phyloP scores from a whole-genome alignment of 2,329 filamentous ascomycete genomes.

The Dissoconium aciculare region DNA sequence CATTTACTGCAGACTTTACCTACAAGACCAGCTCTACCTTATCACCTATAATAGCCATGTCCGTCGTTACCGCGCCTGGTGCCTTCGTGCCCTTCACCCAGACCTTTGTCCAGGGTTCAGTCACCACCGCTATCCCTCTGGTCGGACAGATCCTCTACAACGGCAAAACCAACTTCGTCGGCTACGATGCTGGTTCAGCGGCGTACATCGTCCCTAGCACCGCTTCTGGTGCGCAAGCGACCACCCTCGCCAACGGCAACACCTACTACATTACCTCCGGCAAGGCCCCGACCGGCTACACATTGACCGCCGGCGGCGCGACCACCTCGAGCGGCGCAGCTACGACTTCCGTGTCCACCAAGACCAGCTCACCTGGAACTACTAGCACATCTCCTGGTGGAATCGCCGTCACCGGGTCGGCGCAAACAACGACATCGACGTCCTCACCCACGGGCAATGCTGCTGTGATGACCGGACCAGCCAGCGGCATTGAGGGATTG shows the following conservation, averaged over 20 bases:
- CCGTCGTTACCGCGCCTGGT: constrained; percentile 4
- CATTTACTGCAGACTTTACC: no score
- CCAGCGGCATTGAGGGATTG: no score
- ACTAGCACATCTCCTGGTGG: no score
- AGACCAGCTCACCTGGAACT: no score
- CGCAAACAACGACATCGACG: no score
- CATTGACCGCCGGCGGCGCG: not conserved
- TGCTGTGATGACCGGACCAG: no score
- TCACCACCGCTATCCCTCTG: constrained; percentile 5
- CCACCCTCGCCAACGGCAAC: constrained; percentile 5
- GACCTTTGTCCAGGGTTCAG: constrained; percentile 4
- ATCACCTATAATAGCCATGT: constrained; percentile 5
- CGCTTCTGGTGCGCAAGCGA: constrained; percentile 1
- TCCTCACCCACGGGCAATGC: no score
- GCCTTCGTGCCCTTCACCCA: constrained; percentile 17
- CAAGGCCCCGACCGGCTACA: constrained; percentile 4
- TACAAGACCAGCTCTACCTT: no score
- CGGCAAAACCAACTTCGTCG: constrained; percentile 9
- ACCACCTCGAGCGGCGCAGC: not conserved
- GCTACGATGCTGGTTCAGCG: constrained; percentile 6
- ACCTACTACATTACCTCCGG: constrained; percentile 7
- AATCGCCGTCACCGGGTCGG: no score
- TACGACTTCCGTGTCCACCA: not conserved
- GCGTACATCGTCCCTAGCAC: constrained; percentile 6
- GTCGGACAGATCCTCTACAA: constrained; percentile 8